phyloP scores from a whole-genome alignment of 1,284 basidiomycete genomes.

The Heterobasidion occidentale region DNA sequence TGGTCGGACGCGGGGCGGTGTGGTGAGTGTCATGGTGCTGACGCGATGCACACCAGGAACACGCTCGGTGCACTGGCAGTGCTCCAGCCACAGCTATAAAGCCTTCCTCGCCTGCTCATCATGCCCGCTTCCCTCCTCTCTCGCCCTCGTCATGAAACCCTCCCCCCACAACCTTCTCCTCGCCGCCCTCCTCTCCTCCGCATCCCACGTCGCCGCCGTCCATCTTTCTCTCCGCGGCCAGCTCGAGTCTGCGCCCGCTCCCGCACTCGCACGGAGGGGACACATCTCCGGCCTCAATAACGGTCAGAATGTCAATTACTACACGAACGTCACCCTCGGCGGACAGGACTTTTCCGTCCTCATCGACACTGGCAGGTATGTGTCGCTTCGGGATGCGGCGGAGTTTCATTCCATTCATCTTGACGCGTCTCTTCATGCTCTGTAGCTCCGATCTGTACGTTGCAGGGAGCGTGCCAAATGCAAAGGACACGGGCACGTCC shows the following conservation, averaged over 20 bases:
- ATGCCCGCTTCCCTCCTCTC: background rate
- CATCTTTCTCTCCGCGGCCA: conserved; percentile 10
- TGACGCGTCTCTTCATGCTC: background rate
- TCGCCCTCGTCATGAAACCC: conserved; percentile 1
- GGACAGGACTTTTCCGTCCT: conserved; percentile 25
- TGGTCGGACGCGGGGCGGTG: too few species aligned
- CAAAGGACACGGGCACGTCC: conserved; percentile 49
- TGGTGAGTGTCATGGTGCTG: too few species aligned
- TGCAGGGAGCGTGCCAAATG: conserved; percentile 33
- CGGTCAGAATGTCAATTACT: conserved; percentile 38
- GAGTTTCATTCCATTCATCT: background rate
- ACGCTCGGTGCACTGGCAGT: too few species aligned
- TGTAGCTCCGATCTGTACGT: conserved; percentile 54
- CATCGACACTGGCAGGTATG: conserved; percentile 32
- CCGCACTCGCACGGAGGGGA: too few species aligned
- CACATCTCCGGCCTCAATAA: conserved; percentile 38
- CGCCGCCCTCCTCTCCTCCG: conserved; percentile 1
- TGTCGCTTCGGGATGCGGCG: background rate
- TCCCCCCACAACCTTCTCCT: conserved; percentile 4
- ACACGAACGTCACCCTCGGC: conserved; percentile 28
- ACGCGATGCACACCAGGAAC: too few species aligned
- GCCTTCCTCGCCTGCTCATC: background rate
- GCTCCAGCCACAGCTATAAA: too few species aligned
- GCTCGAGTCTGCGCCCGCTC: conserved; percentile 3
- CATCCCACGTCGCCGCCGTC: background rate